Evolutionary conservation across 1,139 yeast genomes (phyloP), one percentile per base, ranked within the genome.

Genomic region (Kluyveromyces marxianus): DNA sequence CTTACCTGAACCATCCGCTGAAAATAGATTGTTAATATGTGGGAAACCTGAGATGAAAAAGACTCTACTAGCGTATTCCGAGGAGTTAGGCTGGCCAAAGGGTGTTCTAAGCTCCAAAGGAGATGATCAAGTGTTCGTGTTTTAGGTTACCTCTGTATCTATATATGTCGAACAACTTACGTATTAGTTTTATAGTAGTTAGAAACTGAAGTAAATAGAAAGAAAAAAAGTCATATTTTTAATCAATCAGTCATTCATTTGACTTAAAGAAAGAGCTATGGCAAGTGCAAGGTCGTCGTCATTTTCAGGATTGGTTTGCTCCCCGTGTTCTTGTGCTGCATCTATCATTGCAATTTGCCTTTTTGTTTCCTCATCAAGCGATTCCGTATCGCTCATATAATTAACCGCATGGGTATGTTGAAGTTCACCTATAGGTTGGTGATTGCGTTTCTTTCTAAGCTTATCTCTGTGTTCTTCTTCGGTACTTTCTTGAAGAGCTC

Each of bases 11-110:
- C 73, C 79, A 3, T 54, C 68, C 4, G 67, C 65, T 4, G 76
- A 74, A 14, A 72, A 76, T 49, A 75, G 79, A 54, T 69, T 84
- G 39, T 72, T 83, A 49, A 71, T 84, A 41, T 83, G 90, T 67
- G 94, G 94, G n/a, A 90, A 90, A 26, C 79, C 80, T 49, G 81
- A 72, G 39, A 77, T 84, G 85, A 81, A 79, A 58, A 72, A 71
- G 50, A 58, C 65, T 39, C 69, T 81, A 49, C 63, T 76, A 26
- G 70, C 69, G 35, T 68, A 71, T 44, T 71, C 86, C 28, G 68
- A 68, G 42, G 79, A 77, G 42, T 64, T 81, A 47, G 89, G 90
- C 1, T 84, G 87, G 81, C 74, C 71, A 24, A 69, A 72, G 53
- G 76, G 77, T 31, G 62, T 65, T 37, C 63, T 74, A 63, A 69